Base-by-base conservation (phyloP, 495 filamentous ascomycete genomes). In the Penicillium subrubescens region DNA sequence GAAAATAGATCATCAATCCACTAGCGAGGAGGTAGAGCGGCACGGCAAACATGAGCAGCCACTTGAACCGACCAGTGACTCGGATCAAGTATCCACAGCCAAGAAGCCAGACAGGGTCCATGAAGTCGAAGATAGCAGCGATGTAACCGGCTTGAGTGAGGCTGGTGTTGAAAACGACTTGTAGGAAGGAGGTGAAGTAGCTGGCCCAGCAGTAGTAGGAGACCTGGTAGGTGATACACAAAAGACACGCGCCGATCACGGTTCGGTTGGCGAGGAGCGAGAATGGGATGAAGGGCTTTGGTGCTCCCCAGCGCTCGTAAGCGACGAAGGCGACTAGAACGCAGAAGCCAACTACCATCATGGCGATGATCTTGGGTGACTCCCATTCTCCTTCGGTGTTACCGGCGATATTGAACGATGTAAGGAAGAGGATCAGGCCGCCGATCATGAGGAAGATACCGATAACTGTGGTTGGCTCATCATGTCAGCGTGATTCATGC, bases 1-100 rank as follows among this genome's bases (percentile, higher is more conserved):
- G 87, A 82, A 91, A 92, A 61, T 77, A 82, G 67, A 81, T 90
- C 84, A 91, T 86, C 52, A 90, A 83, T 11, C 88, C 84, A 12
- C 64, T 67, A 8, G 72, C 83, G 19, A 90, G 81, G 33, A 90
- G 76, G 64, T 81, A 80, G 31, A 92, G 69, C 0, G 88, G 88
- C 0, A 90, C 68, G 56, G 82, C 88, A 75, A 86, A 84, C 77
- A 83, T 77, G 1, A 79, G 61, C 5, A 83, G 77, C 58, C 71
- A 75, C 67, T 84, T 82, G 77, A 88, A 87, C 29, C 80, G 78
- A 15, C 83, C 82, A 8, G 82, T 85, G 17, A 68, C 76, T 59
- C 81, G 81, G 71, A 91, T 86, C n/a, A 81, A 37, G 23, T 79
- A 35, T 39, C 86, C 88, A 51, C 85, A 80, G 11, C 84, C 57